Evolutionary conservation across 176 grass and related monocot genomes (phyloP).

Genomic region (Triticum monococcum): DNA sequence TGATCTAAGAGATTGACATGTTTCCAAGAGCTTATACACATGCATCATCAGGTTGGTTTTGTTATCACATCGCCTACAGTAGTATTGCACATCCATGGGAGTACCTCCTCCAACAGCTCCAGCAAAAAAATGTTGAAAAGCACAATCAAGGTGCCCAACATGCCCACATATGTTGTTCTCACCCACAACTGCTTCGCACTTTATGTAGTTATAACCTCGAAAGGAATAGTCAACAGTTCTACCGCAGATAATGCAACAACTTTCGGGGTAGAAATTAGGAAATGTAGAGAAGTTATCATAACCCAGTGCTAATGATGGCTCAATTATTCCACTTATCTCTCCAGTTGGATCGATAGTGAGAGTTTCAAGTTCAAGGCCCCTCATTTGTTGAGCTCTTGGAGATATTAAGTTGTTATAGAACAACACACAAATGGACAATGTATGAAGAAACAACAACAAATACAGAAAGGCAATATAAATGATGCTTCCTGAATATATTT

Average conservation of each 20-base stretch:
- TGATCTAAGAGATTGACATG: slow-evolving; percentile 49
- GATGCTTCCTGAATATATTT: slow-evolving; percentile 1
- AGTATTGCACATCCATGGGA: slow-evolving; percentile 71
- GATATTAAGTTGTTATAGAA: slow-evolving; percentile 32
- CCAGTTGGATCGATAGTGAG: background rate
- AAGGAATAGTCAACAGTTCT: slow-evolving; percentile 52
- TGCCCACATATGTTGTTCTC: slow-evolving; percentile 65
- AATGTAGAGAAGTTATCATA: slow-evolving; percentile 60
- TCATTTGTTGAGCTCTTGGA: slow-evolving; percentile 25
- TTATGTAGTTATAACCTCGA: slow-evolving; percentile 55
- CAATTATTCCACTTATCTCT: slow-evolving; percentile 16
- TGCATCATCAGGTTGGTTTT: slow-evolving; percentile 67
- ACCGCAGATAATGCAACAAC: slow-evolving; percentile 82
- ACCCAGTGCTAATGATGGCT: slow-evolving; percentile 25
- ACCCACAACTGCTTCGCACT: slow-evolving; percentile 53
- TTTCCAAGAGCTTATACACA: slow-evolving; percentile 45
- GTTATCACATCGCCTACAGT: slow-evolving; percentile 75
- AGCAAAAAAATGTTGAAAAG: slow-evolving; percentile 61
- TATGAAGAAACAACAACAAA: background rate
- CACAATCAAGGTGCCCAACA: slow-evolving; percentile 75
- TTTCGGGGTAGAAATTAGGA: slow-evolving; percentile 59
- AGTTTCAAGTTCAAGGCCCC: slow-evolving; percentile 10
- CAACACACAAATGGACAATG: background rate
- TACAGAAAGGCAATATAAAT: slow-evolving; percentile 4
- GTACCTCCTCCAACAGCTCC: slow-evolving; percentile 80